These are phyloP conservation scores for Epichloe glyceriae DNA, from an alignment of 2,329 filamentous ascomycete species.

Conservation along the genomic window DNA sequence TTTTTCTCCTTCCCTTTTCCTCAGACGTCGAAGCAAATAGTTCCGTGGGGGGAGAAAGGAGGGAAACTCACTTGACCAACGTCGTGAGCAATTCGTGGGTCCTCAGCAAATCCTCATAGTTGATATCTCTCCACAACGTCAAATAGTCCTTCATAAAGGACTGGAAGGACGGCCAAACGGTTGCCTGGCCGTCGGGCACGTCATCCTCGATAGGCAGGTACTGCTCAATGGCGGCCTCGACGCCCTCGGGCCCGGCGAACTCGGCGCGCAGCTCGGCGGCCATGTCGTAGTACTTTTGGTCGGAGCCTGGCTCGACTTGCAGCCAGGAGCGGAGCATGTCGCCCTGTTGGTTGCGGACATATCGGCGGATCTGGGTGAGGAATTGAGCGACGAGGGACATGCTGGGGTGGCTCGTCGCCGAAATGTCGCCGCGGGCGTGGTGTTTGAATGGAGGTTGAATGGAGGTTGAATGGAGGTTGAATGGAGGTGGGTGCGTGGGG, in stretches of 20 bases:
- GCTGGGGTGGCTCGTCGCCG: constrained; percentile 4
- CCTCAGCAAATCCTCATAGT: constrained; percentile 60
- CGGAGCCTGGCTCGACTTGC: constrained; percentile 59
- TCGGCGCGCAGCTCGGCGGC: constrained; percentile 49
- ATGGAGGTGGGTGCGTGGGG: too few relatives aligned
- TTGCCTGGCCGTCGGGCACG: constrained; percentile 47
- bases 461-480: too few relatives aligned
- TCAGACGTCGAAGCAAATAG: too few relatives aligned
- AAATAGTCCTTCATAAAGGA: constrained; percentile 74
- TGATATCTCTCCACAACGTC: constrained; percentile 65
- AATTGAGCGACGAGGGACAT: constrained; percentile 59
- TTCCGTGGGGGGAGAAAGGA: background rate
- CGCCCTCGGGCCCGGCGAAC: constrained; percentile 36
- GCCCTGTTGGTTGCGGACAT: constrained; percentile 50
- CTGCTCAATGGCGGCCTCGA: constrained; percentile 51
- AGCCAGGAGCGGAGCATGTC: constrained; percentile 55
- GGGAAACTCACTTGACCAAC: constrained; percentile 49
- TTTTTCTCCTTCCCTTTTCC: background rate
- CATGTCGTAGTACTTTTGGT: constrained; percentile 54
- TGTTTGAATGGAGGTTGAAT: background rate
- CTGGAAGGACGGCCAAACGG: constrained; percentile 64
- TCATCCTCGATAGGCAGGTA: constrained; percentile 53
- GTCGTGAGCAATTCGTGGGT: constrained; percentile 64
- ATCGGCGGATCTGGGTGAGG: constrained; percentile 44
- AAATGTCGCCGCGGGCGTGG: constrained; percentile 1